Base-by-base conservation (phyloP, 139 green algal species). In the Volvox africanus region DNA sequence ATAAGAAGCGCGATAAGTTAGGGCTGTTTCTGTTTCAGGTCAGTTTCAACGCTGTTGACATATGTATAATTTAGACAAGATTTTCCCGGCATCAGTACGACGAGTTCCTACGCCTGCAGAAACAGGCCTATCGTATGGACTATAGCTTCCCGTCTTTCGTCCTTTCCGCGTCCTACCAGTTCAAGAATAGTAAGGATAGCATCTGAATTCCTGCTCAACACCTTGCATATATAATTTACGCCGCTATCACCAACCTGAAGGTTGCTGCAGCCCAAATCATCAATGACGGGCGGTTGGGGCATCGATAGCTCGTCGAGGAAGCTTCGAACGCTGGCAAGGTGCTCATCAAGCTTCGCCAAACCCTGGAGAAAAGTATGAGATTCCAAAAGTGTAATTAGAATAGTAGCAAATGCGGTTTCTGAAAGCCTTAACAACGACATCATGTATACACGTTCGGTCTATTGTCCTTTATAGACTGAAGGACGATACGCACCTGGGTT, bases 221-320 rank as follows among this genome's bases (percentile, higher is more conserved):
- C 5, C 44, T 55, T 55, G 44, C 44, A 55, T 55, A 55, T 55
- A 55, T 55, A 55, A 55, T 55, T 14, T 55, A 55, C 44, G 44
- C 44, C 44, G 44, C 44, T 9, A 55, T 21, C 32, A 88, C 82
- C 62, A n/a, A 88, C 82, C 82, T 88, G 82, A 12, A 44, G 65
- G 13, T 65, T 22, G 33, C 33, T 26, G 82, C 21, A 20, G 0
- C 55, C 5, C 28, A 36, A 69, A 1, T 16, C 3, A 9, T 55
- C 81, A 14, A 20, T 24, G 30, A 73, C 21, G 44, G 30, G 12
- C 3, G 69, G 84, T 17, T 62, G 69, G 26, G 86, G 86, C 86
- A 90, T 83, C 2, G 86, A 62, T 9, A 90, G 73, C 9, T 55
- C 50, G 30, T 84, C 30, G 18, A 90, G 44, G 86, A 90, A 90